Evolutionary conservation across 768 basidiomycete genomes (phyloP), one percentile per base, ranked within the genome.

Genomic region (Piloderma croceum): DNA sequence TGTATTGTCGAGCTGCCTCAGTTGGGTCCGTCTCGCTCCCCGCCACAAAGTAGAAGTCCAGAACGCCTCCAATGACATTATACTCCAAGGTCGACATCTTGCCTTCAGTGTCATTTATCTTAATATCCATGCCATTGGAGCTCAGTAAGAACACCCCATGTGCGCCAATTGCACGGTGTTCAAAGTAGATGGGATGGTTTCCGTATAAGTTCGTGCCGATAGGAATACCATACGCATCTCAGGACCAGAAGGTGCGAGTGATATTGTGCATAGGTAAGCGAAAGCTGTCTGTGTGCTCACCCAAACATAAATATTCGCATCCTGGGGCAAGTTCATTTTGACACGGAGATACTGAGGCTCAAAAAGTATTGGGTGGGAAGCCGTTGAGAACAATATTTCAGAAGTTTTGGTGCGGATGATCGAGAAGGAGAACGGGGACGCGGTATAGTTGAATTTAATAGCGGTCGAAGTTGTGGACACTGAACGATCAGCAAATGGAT

Each of bases 21-120:
- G 59, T 65, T 3, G 82, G 81, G 51, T 79, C 70, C 4, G 59
- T 69, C 48, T 69, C 64, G 51, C 77, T 80, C 6, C 84, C 84
- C 22, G 81, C 75, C 38, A 88, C 62, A 63, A 90, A 86, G 66
- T 86, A 83, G 48, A 88, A 79, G 56, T 88, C 85, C 23, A 88
- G 57, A 1, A 86, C 71, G 7, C 85, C 85, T 3, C 86, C 87
- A 48, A 90, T 81, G 23, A 76, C 73, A 45, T 85, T 80, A 57
- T 88, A 90, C 62, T 89, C 81, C 43, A 85, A 58, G 3, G 73
- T 58, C 6, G 68, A 65, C 15, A 53, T 60, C 5, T 48, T 57
- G 21, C 53, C 47, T 9, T 58, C 61, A 15, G 61, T 60, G 34
- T 69, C 63, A 20, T 69, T 70, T 41, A 85, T 62, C 52, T 84